A percentile compares a stretch with the other conserved stretches of the same genome.
These are phyloP conservation scores for Neophaeococcomyces mojaviensis DNA, from an alignment of 2,329 filamentous ascomycete species.

Conservation along the genomic window DNA sequence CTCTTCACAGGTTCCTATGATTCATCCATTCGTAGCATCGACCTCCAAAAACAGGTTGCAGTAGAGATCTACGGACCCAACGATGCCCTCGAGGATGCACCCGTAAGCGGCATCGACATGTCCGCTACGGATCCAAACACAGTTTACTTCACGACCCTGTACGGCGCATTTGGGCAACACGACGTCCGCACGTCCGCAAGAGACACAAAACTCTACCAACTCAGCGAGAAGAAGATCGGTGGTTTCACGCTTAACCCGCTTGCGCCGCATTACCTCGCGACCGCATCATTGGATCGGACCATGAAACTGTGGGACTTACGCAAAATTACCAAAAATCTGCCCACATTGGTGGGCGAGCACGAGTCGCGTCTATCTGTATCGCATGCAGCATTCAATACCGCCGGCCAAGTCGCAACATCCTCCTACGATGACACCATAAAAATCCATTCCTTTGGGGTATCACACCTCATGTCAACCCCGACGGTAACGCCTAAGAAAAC, in stretches of 20 bases:
- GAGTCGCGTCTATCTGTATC: conserved; percentile 77
- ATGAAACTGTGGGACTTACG: conserved; percentile 89
- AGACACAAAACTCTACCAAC: conserved; percentile 60
- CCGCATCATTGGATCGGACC: conserved; percentile 80
- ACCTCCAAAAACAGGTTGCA: conserved; percentile 71
- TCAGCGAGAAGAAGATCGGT: conserved; percentile 91
- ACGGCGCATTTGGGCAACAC: conserved; percentile 71
- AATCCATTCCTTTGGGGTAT: conserved; percentile 66
- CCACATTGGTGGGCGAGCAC: conserved; percentile 71
- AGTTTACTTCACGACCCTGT: conserved; percentile 79
- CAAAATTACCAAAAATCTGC: conserved; percentile 58
- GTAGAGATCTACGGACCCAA: conserved; percentile 72
- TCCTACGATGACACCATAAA: conserved; percentile 95
- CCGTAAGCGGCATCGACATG: conserved; percentile 79
- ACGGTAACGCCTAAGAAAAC: neutral
- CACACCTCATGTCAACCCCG: conserved; percentile 16
- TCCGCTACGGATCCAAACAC: conserved; percentile 60
- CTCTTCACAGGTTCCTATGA: conserved; percentile 88
- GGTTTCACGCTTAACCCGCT: conserved; percentile 80
- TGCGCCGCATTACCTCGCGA: conserved; percentile 74
- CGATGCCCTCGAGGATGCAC: conserved; percentile 62
- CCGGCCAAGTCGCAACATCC: conserved; percentile 79
- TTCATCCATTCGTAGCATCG: conserved; percentile 78
- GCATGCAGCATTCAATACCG: conserved; percentile 81
- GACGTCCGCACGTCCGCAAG: conserved; percentile 59